Conservation (phyloP, 768 basidiomycete genomes). For the Boletellus ananiceps region DNA sequence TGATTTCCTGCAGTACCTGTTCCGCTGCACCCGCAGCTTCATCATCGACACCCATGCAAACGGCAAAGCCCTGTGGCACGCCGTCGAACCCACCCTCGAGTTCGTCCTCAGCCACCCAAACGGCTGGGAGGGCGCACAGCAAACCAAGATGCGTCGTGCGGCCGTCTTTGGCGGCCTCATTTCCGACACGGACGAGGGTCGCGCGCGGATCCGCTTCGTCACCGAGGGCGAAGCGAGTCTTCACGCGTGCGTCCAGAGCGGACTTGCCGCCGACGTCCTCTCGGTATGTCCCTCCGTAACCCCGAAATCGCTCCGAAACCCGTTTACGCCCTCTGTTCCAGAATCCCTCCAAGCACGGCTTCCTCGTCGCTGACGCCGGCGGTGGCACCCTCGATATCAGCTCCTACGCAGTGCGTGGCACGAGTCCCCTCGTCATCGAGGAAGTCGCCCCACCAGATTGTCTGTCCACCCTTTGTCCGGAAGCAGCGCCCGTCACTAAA, state of each 20-base stretch:
- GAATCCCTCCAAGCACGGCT: slow-evolving; percentile 73
- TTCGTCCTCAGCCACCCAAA: slow-evolving; percentile 78
- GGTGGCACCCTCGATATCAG: slow-evolving; percentile 81
- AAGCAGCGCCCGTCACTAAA: neutral
- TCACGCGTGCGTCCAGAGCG: slow-evolving; percentile 75
- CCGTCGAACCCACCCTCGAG: slow-evolving; percentile 64
- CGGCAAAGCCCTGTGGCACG: slow-evolving; percentile 62
- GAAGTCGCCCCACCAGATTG: slow-evolving; percentile 83
- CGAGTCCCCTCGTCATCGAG: slow-evolving; percentile 69
- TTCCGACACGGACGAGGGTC: slow-evolving; percentile 68
- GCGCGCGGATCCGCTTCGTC: slow-evolving; percentile 71
- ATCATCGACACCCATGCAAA: slow-evolving; percentile 83
- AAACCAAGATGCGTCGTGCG: slow-evolving; percentile 71
- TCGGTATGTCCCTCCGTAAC: slow-evolving; percentile 42
- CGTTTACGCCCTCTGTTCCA: slow-evolving; percentile 25
- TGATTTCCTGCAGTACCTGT: slow-evolving; percentile 74
- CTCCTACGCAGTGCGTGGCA: slow-evolving; percentile 69
- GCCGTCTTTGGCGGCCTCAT: slow-evolving; percentile 71
- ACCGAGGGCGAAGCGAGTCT: slow-evolving; percentile 83
- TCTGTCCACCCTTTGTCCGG: slow-evolving; percentile 29
- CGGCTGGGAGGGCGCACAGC: slow-evolving; percentile 75
- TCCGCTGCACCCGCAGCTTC: slow-evolving; percentile 67
- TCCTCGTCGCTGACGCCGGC: slow-evolving; percentile 76
- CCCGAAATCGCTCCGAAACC: neutral
- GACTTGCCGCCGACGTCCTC: slow-evolving; percentile 72